Evolutionary conservation across 495 filamentous ascomycete species (phyloP).

Genomic region (Aspergillus conjunctus): DNA sequence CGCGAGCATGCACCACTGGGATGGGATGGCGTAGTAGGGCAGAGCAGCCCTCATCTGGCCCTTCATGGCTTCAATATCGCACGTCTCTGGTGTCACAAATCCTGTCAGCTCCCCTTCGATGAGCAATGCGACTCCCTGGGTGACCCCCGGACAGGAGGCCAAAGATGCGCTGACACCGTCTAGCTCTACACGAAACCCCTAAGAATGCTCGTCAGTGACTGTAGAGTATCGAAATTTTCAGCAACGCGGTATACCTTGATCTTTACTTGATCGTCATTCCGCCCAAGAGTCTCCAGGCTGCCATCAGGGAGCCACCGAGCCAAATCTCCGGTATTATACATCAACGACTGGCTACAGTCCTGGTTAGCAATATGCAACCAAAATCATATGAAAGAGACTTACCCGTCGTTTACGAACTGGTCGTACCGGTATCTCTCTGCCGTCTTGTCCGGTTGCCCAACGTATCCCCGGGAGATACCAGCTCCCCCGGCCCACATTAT

Average conservation of each 20-base stretch:
- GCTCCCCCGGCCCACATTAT: constrained; percentile 17
- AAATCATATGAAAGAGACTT: neutral
- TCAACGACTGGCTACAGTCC: constrained; percentile 12
- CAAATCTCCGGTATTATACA: constrained; percentile 18
- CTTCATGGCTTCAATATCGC: neutral
- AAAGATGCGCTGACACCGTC: constrained; percentile 17
- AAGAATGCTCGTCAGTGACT: neutral
- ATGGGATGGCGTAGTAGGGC: constrained; percentile 15
- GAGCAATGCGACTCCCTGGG: constrained; percentile 8
- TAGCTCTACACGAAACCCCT: constrained; percentile 18
- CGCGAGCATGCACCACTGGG: constrained; percentile 8
- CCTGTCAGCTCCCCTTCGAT: constrained; percentile 8
- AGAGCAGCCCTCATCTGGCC: neutral
- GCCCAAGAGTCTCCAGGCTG: constrained; percentile 11
- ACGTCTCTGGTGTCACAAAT: constrained; percentile 1
- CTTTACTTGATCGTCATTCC: constrained; percentile 16
- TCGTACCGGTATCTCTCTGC: constrained; percentile 15
- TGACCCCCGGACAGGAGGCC: constrained; percentile 4
- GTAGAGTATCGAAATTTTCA: neutral
- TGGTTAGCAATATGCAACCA: too few relatives aligned
- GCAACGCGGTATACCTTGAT: constrained; percentile 9
- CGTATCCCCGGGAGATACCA: constrained; percentile 8
- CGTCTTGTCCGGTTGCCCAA: constrained; percentile 14
- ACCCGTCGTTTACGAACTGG: constrained; percentile 11
- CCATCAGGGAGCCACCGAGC: constrained; percentile 15